Percentiles rank a stretch among this genome's conserved stretches.
Conservation (phyloP, 306 rosid genomes). For the Quercus bicolor region DNA sequence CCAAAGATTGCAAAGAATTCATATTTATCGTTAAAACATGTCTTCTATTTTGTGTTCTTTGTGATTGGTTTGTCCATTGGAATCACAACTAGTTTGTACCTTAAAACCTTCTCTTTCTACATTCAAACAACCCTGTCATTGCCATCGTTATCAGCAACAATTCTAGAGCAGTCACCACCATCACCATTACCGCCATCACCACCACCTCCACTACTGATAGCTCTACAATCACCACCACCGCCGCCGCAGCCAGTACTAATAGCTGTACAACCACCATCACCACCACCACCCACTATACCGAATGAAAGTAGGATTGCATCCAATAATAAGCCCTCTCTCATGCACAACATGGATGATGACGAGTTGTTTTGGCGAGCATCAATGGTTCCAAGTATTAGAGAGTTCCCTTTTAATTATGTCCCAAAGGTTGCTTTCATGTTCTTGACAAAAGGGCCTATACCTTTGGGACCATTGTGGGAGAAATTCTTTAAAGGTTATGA, state of each 20-base stretch:
- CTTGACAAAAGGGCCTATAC: constrained; percentile 48
- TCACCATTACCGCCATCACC: neutral
- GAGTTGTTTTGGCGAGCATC: constrained; percentile 44
- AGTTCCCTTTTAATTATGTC: constrained; percentile 16
- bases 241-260: neutral
- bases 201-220: neutral
- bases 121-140: neutral
- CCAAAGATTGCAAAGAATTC: constrained; percentile 14
- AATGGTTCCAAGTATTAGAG: constrained; percentile 28
- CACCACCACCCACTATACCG: neutral
- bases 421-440: constrained; percentile 69
- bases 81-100: constrained; percentile 29
- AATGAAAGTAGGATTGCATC: neutral
- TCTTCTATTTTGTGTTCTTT: constrained; percentile 32
- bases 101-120: constrained; percentile 19
- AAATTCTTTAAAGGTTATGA: constrained; percentile 53
- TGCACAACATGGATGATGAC: constrained; percentile 39
- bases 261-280: neutral
- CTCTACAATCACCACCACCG: neutral
- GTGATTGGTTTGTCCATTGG: constrained; percentile 47
- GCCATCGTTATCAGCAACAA: constrained; percentile 9
- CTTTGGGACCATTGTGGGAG: constrained; percentile 52
- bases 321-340: constrained; percentile 2
- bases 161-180: neutral
- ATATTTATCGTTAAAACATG: constrained; percentile 8